Conservation (phyloP, 1,284 basidiomycete genomes). For the Cutaneotrichosporon cutaneum region DNA sequence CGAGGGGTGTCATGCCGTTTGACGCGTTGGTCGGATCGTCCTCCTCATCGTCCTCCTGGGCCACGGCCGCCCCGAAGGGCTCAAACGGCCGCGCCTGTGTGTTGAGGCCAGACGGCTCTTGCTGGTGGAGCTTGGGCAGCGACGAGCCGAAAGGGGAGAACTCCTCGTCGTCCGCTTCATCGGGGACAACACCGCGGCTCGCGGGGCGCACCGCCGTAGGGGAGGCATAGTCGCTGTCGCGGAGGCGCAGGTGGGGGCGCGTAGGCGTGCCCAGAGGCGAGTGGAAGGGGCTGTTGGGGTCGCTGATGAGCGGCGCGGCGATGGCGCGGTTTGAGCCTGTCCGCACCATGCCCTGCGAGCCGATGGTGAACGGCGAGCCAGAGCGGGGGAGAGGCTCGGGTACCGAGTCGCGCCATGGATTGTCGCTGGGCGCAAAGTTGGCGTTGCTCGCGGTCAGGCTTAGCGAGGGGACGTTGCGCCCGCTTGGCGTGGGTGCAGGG, state of each 20-base stretch:
- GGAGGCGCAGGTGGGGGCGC: constrained; percentile 33
- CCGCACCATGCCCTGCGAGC: constrained; percentile 55
- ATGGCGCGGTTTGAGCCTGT: constrained; percentile 81
- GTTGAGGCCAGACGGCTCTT: constrained; percentile 30
- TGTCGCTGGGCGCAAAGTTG: constrained; percentile 58
- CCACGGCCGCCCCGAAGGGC: constrained; percentile 21
- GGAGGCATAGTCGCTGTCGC: constrained; percentile 41
- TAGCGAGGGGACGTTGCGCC: constrained; percentile 47
- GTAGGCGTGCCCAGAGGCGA: constrained; percentile 48
- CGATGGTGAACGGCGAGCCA: constrained; percentile 50
- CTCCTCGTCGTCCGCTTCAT: constrained; percentile 57
- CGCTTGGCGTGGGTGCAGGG: not conserved
- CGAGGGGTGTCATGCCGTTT: constrained; percentile 93
- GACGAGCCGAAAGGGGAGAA: constrained; percentile 58
- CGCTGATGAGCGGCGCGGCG: constrained; percentile 77
- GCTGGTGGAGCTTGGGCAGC: constrained; percentile 37
- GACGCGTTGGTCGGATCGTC: constrained; percentile 34
- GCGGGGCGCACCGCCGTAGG: constrained; percentile 28
- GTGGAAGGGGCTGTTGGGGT: constrained; percentile 61
- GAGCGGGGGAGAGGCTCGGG: constrained; percentile 34
- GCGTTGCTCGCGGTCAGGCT: constrained; percentile 3
- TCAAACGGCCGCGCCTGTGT: constrained; percentile 21
- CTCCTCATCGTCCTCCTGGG: constrained; percentile 53
- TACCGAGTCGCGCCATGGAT: constrained; percentile 45
- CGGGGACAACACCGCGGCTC: constrained; percentile 41